These are phyloP conservation scores for Epichloe glyceriae DNA, from an alignment of 2,329 filamentous ascomycete species.

Conservation along the genomic window DNA sequence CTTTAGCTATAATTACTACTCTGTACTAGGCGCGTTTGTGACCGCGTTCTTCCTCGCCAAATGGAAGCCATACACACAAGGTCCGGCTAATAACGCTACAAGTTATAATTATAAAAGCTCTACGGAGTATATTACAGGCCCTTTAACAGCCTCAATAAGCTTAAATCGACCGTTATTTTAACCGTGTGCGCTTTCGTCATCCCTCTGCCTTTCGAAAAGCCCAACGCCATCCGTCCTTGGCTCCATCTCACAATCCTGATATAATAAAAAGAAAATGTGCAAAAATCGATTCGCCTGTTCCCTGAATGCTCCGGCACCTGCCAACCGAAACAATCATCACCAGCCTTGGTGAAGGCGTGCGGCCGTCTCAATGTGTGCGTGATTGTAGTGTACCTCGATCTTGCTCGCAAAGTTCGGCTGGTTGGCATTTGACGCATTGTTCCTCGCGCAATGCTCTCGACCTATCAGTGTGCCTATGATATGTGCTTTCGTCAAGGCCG, in stretches of 20 bases:
- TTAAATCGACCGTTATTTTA: no score
- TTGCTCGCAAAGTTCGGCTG: neutral
- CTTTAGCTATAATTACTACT: no score
- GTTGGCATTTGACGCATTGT: neutral
- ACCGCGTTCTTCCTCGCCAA: no score
- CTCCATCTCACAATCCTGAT: neutral
- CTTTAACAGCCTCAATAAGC: no score
- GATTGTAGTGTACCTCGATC: neutral
- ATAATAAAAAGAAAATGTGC: neutral
- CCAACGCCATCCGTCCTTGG: neutral
- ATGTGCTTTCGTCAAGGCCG: neutral
- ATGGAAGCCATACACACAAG: no score
- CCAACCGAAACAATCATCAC: neutral
- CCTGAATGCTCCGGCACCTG: neutral
- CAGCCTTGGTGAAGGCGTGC: neutral
- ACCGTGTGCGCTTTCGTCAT: neutral
- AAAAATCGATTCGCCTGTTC: neutral
- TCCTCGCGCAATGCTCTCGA: neutral
- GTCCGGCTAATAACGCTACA: no score
- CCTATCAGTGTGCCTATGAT: neutral
- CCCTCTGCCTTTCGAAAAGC: neutral
- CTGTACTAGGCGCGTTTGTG: no score
- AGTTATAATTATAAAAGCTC: no score
- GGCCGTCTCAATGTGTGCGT: neutral
- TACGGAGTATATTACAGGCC: no score